These are phyloP conservation scores for Colletotrichum limetticola DNA, from an alignment of 2,329 filamentous ascomycete species.

Conservation along the genomic window DNA sequence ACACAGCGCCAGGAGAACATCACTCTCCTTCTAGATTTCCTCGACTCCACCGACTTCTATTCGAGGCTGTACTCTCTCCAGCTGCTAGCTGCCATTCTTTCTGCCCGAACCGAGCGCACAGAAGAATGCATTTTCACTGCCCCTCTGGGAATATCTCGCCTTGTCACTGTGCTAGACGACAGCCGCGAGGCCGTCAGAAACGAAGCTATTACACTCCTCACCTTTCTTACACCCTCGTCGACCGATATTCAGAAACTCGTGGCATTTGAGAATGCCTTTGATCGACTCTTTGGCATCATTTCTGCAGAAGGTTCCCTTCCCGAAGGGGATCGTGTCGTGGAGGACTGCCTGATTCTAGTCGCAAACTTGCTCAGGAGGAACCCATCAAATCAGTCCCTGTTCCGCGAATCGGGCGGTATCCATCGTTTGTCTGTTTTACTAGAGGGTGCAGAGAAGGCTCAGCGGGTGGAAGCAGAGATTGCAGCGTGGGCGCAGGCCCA, in stretches of 20 bases:
- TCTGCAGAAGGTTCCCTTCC: slow-evolving; percentile 82
- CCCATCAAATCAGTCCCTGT: slow-evolving; percentile 90
- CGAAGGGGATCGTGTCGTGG: slow-evolving; percentile 86
- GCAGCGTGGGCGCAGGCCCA: slow-evolving; percentile 82
- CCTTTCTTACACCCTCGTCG: slow-evolving; percentile 86
- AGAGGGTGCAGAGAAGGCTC: slow-evolving; percentile 64
- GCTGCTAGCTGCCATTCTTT: slow-evolving; percentile 85
- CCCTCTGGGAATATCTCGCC: slow-evolving; percentile 85
- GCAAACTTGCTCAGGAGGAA: slow-evolving; percentile 91
- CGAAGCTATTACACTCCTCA: slow-evolving; percentile 87
- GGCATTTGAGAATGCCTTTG: slow-evolving; percentile 94
- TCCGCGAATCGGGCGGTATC: slow-evolving; percentile 89
- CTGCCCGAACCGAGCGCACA: slow-evolving; percentile 87
- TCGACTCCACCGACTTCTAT: slow-evolving; percentile 90
- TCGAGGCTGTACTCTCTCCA: slow-evolving; percentile 91
- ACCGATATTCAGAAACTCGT: slow-evolving; percentile 93
- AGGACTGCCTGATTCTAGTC: slow-evolving; percentile 91
- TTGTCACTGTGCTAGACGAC: slow-evolving; percentile 88
- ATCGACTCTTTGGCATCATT: slow-evolving; percentile 85
- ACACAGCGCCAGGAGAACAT: slow-evolving; percentile 98
- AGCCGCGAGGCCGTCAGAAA: slow-evolving; percentile 87
- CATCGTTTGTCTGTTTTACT: slow-evolving; percentile 77
- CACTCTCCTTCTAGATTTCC: slow-evolving; percentile 85
- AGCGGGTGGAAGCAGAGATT: slow-evolving; percentile 67
- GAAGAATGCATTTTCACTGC: slow-evolving; percentile 95